These are phyloP conservation scores for Rasamsonia emersonii DNA, from an alignment of 2,329 filamentous ascomycete species.

Conservation along the genomic window DNA sequence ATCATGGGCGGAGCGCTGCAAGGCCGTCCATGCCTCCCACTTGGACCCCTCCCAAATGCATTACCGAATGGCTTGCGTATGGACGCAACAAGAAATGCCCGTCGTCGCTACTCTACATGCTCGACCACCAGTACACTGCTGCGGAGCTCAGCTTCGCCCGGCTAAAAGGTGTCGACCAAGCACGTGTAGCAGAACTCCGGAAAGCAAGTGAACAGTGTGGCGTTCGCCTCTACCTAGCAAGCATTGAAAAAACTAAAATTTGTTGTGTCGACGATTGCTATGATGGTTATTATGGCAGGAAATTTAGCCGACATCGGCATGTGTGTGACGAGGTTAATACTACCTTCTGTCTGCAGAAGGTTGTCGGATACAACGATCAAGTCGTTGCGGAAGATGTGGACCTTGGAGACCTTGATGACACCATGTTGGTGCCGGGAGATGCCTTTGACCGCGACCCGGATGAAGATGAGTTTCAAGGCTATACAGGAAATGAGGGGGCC, in stretches of 20 bases:
- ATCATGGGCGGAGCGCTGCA: slow-evolving; percentile 4
- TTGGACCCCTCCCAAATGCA: no score
- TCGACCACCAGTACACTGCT: slow-evolving; percentile 18
- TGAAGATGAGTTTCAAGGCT: slow-evolving; percentile 15
- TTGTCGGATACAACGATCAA: slow-evolving; percentile 7
- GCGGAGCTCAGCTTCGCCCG: slow-evolving; percentile 12
- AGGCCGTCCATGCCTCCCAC: neutral
- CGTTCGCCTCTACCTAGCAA: slow-evolving; percentile 17
- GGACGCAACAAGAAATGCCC: slow-evolving; percentile 4
- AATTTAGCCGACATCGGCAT: neutral
- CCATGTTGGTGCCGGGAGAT: slow-evolving; percentile 8
- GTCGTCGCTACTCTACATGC: slow-evolving; percentile 12
- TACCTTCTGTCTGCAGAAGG: neutral
- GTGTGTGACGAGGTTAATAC: slow-evolving; percentile 4
- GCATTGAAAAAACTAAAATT: slow-evolving; percentile 12
- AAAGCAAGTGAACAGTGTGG: slow-evolving; percentile 11
- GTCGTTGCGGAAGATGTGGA: slow-evolving; percentile 3
- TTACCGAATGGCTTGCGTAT: neutral
- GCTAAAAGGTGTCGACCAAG: slow-evolving; percentile 17
- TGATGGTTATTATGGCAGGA: neutral
- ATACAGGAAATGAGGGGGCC: slow-evolving; percentile 19
- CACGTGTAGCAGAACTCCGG: slow-evolving; percentile 9
- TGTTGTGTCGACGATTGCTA: slow-evolving; percentile 10
- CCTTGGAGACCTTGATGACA: slow-evolving; percentile 5
- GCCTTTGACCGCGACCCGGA: slow-evolving; percentile 11